A percentile compares a stretch with the other conserved stretches of the same genome.
These are phyloP conservation scores for Pythium myriotylum DNA, from an alignment of 352 stramenopile species.

Conservation along the genomic window DNA sequence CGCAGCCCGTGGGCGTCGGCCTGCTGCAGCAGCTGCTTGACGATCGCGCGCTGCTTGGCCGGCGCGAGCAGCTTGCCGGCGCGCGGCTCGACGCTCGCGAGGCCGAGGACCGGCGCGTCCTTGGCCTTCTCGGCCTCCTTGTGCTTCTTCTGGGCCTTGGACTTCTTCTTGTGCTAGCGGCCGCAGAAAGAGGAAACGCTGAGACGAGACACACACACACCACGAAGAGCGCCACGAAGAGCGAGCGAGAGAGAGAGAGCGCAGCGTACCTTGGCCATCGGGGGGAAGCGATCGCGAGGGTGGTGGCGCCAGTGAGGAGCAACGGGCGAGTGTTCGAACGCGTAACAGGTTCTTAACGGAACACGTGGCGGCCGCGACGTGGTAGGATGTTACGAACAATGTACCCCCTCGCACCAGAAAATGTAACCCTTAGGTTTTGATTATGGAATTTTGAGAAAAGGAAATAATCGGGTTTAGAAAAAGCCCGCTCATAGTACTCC, in stretches of 20 bases:
- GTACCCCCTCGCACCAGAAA: too few relatives aligned
- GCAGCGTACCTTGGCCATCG: neutral
- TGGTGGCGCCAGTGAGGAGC: too few relatives aligned
- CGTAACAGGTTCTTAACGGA: too few relatives aligned
- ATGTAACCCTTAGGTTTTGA: too few relatives aligned
- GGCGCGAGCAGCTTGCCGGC: slow-evolving; percentile 32
- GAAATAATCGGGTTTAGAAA: too few relatives aligned
- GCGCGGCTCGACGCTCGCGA: slow-evolving; percentile 20
- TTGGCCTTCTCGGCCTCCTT: slow-evolving; percentile 27
- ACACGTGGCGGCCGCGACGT: too few relatives aligned
- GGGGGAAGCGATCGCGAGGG: too few relatives aligned
- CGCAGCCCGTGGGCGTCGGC: slow-evolving; percentile 55
- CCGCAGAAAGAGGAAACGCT: neutral
- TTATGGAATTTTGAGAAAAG: too few relatives aligned
- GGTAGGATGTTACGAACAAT: too few relatives aligned
- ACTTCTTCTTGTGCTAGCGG: slow-evolving; percentile 46
- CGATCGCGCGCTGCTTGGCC: slow-evolving; percentile 53
- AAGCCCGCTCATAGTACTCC: too few relatives aligned
- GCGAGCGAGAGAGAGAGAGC: neutral
- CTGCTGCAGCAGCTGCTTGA: slow-evolving; percentile 61
- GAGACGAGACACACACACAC: too few relatives aligned
- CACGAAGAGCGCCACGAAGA: neutral
- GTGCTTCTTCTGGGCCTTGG: slow-evolving; percentile 61
- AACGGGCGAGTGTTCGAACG: too few relatives aligned
- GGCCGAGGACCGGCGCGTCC: neutral